Evolutionary conservation across 1,139 yeast species (phyloP).

Genomic region (Pichia sp.): DNA sequence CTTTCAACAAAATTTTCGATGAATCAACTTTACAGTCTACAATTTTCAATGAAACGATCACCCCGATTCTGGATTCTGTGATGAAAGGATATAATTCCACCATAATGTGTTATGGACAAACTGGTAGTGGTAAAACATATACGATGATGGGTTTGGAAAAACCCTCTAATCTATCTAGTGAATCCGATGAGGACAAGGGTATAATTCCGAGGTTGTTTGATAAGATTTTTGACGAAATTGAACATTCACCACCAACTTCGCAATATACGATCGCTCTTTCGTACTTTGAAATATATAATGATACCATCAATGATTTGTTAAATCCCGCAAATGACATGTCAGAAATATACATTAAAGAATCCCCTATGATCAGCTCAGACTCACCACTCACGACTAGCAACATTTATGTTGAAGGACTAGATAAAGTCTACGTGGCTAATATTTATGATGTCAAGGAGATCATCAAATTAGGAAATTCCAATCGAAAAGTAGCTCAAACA

Average conservation of each 20-base stretch:
- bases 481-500: constrained; percentile 55
- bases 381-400: constrained; percentile 37
- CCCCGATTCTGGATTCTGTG: constrained; percentile 56
- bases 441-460: constrained; percentile 51
- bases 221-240: constrained; percentile 40
- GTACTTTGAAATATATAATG: constrained; percentile 79
- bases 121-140: constrained; percentile 81
- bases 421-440: constrained; percentile 51
- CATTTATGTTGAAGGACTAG: constrained; percentile 61
- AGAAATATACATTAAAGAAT: constrained; percentile 47
- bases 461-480: constrained; percentile 46
- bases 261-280: constrained; percentile 67
- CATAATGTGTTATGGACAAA: constrained; percentile 81
- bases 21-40: constrained; percentile 45
- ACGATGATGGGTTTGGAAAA: constrained; percentile 64
- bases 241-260: constrained; percentile 38
- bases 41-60: constrained; percentile 52
- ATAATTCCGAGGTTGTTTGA: constrained; percentile 69
- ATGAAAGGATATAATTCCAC: constrained; percentile 81
- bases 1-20: constrained; percentile 62
- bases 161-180: too few species aligned
- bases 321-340: constrained; percentile 24
- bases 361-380: too few species aligned
- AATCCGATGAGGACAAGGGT: constrained; percentile 33
- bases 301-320: constrained; percentile 59